Percentiles rank a stretch among this genome's conserved stretches.
phyloP scores from a whole-genome alignment of 129 eudicot genomes.

The Sambucus nigra region DNA sequence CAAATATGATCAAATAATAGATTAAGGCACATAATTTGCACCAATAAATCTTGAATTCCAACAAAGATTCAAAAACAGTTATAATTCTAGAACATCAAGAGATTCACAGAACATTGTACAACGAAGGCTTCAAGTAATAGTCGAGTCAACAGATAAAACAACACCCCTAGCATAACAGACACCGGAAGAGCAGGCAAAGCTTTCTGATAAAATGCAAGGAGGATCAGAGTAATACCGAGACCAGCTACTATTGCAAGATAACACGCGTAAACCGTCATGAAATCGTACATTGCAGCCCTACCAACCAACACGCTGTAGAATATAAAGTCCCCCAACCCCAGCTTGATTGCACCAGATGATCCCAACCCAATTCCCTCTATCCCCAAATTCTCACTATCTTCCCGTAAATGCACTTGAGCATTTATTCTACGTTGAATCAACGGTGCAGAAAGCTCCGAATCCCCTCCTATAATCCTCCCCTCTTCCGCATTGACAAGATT shows the following conservation, averaged over 20 bases:
- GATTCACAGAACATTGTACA: conserved; percentile 80
- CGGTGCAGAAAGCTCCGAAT: conserved; percentile 54
- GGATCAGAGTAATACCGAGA: conserved; percentile 79
- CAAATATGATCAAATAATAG: not conserved
- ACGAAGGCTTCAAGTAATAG: conserved; percentile 77
- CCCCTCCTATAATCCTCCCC: conserved; percentile 32
- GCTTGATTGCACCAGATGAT: conserved; percentile 85
- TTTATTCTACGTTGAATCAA: conserved; percentile 41
- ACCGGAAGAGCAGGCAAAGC: conserved; percentile 98
- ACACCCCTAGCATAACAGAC: conserved; percentile 84
- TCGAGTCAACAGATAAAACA: conserved; percentile 78
- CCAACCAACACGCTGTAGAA: conserved; percentile 97
- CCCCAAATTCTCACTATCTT: conserved; percentile 37
- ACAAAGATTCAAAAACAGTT: not conserved
- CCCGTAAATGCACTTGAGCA: conserved; percentile 30
- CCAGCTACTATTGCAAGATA: conserved; percentile 94
- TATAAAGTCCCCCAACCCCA: conserved; percentile 91
- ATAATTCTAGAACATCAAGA: conserved; percentile 68
- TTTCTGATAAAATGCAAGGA: conserved; percentile 83
- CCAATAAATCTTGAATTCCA: not conserved
- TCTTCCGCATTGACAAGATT: conserved; percentile 34
- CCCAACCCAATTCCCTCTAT: conserved; percentile 98
- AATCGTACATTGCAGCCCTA: conserved; percentile 98
- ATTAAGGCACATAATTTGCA: not conserved
- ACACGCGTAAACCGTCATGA: conserved; percentile 95